Evolutionary conservation across 495 filamentous ascomycete genomes (phyloP), one percentile per base, ranked within the genome.

Genomic region (Filosporella fistucella): DNA sequence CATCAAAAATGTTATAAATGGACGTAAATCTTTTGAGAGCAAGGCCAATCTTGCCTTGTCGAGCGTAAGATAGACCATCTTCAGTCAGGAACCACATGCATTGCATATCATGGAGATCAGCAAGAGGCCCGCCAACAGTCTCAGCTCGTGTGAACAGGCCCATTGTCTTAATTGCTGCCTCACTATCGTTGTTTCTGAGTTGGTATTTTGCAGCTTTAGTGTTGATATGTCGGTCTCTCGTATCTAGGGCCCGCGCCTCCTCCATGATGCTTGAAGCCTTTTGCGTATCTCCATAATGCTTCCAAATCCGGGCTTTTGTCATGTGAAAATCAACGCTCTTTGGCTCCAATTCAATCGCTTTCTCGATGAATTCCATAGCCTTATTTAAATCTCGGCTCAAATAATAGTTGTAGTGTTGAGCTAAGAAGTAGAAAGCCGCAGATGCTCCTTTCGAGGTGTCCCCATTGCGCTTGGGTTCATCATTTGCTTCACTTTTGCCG

Each of bases 171-270:
- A 96, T 68, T 0, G 81, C 91, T 56, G 80, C 82, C 39, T 94
- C 89, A 56, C 86, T 91, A 57, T 95, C 79, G 61, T 96, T 77
- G 65, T 96, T 95, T 42, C 93, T 84, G 21, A 99, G 77, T 59
- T 91, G 89, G 63, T 99, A 99, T 64, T 99, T 97, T 24, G 94
- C 90, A 17, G 89, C 84, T 70, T 99, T 99, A 40, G 89, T 89
- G 71, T 99, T 99, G 72, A 97, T 97, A 63, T 96, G 93, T 20
- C 93, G 86, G 62, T 99, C 93, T 67, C 81, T 86, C 37, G 81
- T 78, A 59, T 99, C 93, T 47, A 96, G 70, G 26, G 75, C 70
- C 24, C 93, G 78, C 5, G 94, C 93, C 45, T 88, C 72, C 52
- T 96, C 84, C 90, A 99, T 97, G 23, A 79, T 78, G 52, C 88